A percentile compares a stretch with the other conserved stretches of the same genome.
These are phyloP conservation scores for Chloranthus sessilifolius DNA, from an alignment of 164 flowering plant genomes.

Conservation along the genomic window DNA sequence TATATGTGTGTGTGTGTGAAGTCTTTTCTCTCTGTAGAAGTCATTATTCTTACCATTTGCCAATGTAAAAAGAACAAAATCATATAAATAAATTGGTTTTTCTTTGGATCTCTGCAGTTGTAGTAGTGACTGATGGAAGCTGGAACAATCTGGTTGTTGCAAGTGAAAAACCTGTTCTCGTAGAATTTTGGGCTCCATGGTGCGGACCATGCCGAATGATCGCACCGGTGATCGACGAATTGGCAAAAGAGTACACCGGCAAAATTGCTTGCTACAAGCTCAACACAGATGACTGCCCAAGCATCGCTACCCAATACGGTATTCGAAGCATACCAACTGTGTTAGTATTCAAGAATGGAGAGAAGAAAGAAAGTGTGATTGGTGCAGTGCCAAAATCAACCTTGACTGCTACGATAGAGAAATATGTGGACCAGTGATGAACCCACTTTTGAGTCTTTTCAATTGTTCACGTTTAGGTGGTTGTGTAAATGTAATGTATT, in stretches of 20 bases:
- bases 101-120: constrained; percentile 50
- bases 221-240: constrained; percentile 50
- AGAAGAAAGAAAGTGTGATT: constrained; percentile 62
- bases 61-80: background rate
- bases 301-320: constrained; percentile 43
- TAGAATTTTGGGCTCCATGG: constrained; percentile 84
- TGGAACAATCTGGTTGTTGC: constrained; percentile 41
- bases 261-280: constrained; percentile 47
- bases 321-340: constrained; percentile 80
- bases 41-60: background rate
- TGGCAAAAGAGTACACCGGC: constrained; percentile 56
- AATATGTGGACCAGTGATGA: constrained; percentile 37
- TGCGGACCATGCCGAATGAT: constrained; percentile 75
- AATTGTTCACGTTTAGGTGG: too few relatives aligned
- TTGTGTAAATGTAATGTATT: too few relatives aligned
- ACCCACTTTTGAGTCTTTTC: too few relatives aligned
- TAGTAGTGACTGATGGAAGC: constrained; percentile 43
- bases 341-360: constrained; percentile 64
- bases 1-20: too few relatives aligned
- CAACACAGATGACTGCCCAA: constrained; percentile 59
- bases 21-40: too few relatives aligned
- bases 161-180: constrained; percentile 42
- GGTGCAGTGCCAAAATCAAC: constrained; percentile 78
- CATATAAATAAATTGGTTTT: too few relatives aligned
- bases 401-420: constrained; percentile 50